Evolutionary conservation across 768 basidiomycete genomes (phyloP).

Genomic region (Phanerochaete sordida): DNA sequence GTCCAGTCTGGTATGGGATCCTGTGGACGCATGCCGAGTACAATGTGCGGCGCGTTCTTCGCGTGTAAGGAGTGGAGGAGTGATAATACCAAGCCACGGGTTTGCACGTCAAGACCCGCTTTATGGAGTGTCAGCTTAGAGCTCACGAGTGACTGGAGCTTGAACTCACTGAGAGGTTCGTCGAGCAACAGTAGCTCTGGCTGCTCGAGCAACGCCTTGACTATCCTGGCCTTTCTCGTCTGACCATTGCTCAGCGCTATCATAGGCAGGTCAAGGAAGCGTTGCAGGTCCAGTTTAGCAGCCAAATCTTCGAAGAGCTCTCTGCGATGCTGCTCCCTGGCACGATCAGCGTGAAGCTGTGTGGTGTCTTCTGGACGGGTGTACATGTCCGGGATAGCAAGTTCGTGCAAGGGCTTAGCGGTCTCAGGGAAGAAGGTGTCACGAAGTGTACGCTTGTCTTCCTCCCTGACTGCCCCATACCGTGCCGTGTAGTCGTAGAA

Average conservation of each 20-base stretch:
- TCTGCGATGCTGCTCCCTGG: constrained; percentile 16
- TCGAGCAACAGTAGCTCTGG: constrained; percentile 84
- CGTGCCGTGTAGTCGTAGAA: constrained; percentile 94
- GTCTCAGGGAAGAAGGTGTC: constrained; percentile 62
- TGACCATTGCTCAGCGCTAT: constrained; percentile 91
- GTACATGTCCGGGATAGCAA: constrained; percentile 25
- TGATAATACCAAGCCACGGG: constrained; percentile 50
- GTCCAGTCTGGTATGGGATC: constrained; percentile 73
- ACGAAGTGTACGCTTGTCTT: constrained; percentile 73
- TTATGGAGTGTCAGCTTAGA: constrained; percentile 23
- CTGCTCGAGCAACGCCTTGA: constrained; percentile 65
- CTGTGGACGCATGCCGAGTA: constrained; percentile 65
- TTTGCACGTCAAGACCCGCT: constrained; percentile 74
- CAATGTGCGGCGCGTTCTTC: constrained; percentile 49
- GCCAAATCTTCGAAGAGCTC: constrained; percentile 52
- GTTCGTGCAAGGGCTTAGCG: constrained; percentile 21
- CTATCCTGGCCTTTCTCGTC: constrained; percentile 80
- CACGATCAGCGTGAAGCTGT: constrained; percentile 26
- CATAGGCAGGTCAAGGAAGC: constrained; percentile 77
- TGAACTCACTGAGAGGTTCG: constrained; percentile 77
- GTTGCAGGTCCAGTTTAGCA: constrained; percentile 49
- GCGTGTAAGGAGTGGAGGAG: constrained; percentile 49
- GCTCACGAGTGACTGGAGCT: background rate
- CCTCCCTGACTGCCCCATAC: constrained; percentile 85
- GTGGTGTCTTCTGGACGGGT: background rate